These are phyloP conservation scores for Uromyces viciae-fabae DNA, from an alignment of 1,284 basidiomycete species.

Conservation along the genomic window DNA sequence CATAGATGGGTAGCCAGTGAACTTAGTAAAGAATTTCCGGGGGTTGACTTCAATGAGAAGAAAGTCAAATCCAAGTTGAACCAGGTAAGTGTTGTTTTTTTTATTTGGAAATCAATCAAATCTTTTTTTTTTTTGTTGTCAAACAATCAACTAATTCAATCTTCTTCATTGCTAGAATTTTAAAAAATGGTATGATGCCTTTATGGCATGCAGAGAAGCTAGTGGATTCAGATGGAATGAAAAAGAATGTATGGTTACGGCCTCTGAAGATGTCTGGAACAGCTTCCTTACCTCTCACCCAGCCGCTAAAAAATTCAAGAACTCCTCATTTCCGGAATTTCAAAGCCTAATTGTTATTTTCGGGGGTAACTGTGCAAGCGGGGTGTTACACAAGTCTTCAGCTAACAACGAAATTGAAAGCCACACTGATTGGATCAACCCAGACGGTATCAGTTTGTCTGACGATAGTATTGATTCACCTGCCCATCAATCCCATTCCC, in stretches of 20 bases:
- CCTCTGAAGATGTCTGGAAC: not conserved
- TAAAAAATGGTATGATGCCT: not conserved
- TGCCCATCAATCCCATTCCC: too few species aligned
- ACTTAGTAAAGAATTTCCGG: not conserved
- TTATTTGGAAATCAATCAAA: too few species aligned
- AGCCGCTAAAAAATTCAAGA: not conserved
- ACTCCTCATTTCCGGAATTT: not conserved
- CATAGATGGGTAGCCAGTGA: not conserved
- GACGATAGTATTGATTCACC: too few species aligned
- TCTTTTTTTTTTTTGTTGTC: too few species aligned
- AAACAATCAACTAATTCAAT: too few species aligned
- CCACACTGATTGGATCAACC: too few species aligned
- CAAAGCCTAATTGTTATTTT: not conserved
- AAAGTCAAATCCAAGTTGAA: not conserved
- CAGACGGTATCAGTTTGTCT: too few species aligned
- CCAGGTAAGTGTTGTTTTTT: not conserved
- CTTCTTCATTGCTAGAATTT: too few species aligned
- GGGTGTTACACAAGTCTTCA: not conserved
- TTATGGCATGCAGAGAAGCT: not conserved
- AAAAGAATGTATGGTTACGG: not conserved
- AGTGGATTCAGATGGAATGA: slow-evolving; percentile 3
- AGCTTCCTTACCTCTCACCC: not conserved
- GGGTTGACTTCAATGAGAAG: not conserved
- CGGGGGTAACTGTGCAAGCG: not conserved
- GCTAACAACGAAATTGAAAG: not conserved